Percentiles rank a stretch among this genome's conserved stretches.
Evolutionary conservation across 2,329 filamentous ascomycete genomes (phyloP).

Genomic region (Grosmannia huntii): DNA sequence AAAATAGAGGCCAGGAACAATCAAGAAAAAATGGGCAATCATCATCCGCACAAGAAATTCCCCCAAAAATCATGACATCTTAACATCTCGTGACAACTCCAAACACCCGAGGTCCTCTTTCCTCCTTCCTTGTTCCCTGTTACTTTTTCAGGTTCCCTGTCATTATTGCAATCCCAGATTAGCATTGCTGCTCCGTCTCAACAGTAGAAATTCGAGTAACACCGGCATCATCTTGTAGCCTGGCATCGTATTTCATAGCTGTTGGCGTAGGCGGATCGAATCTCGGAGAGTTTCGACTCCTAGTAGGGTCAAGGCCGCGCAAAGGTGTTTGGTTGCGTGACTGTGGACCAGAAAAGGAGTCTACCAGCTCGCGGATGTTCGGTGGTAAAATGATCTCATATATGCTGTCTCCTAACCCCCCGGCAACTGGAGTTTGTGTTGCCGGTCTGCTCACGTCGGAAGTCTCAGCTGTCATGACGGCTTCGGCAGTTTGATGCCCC

Average conservation of each 20-base stretch:
- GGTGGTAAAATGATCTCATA: slow-evolving; percentile 9
- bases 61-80: background rate
- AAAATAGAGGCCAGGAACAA: too few relatives aligned
- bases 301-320: background rate
- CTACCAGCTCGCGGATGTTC: slow-evolving; percentile 7
- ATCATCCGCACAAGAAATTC: background rate
- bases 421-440: background rate
- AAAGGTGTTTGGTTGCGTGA: background rate
- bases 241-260: slow-evolving; percentile 8
- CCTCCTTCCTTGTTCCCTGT: background rate
- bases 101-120: background rate
- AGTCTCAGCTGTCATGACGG: background rate
- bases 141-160: background rate
- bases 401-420: background rate
- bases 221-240: background rate
- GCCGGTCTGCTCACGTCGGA: background rate
- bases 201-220: background rate
- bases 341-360: background rate
- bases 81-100: background rate
- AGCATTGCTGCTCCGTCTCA: background rate
- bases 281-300: background rate
- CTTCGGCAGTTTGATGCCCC: background rate
- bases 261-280: slow-evolving; percentile 11
- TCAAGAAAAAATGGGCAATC: background rate
- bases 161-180: background rate